A percentile compares a stretch with the other conserved stretches of the same genome.
Conservation (phyloP, 768 basidiomycete species). For the Harrya chromipes region DNA sequence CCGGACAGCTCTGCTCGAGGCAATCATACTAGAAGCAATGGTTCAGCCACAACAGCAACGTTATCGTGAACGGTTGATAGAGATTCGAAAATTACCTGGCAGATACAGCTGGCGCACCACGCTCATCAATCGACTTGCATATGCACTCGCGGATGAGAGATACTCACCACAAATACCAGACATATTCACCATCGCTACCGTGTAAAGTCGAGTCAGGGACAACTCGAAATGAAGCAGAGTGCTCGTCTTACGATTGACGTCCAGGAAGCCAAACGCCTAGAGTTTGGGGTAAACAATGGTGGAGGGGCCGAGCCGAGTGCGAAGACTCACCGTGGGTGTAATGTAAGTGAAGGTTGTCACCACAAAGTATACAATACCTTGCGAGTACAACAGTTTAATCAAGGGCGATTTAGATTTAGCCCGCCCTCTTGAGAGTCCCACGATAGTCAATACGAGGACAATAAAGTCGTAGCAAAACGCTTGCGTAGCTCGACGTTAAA, state of each 20-base stretch:
- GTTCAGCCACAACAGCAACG: too few species aligned
- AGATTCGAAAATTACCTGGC: too few species aligned
- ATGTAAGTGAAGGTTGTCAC: slow-evolving; percentile 19
- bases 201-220: too few species aligned
- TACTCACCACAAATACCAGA: slow-evolving; percentile 10
- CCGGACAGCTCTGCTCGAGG: too few species aligned
- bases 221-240: too few species aligned
- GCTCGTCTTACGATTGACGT: too few species aligned
- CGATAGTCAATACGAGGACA: slow-evolving; percentile 17
- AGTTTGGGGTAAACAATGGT: background rate
- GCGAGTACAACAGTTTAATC: slow-evolving; percentile 12
- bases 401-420: slow-evolving; percentile 15
- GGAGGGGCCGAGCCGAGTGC: background rate
- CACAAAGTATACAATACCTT: slow-evolving; percentile 22
- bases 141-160: too few species aligned
- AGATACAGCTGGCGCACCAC: too few species aligned
- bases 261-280: slow-evolving; percentile 18
- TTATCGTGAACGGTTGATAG: too few species aligned
- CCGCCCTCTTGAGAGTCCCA: slow-evolving; percentile 12
- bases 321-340: slow-evolving; percentile 7
- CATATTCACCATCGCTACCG: background rate
- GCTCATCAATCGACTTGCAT: too few species aligned
- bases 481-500: slow-evolving; percentile 6
- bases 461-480: slow-evolving; percentile 21
- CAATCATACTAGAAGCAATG: too few species aligned